phyloP scores from a whole-genome alignment of 164 flowering plant species.

The Stephania japonica region DNA sequence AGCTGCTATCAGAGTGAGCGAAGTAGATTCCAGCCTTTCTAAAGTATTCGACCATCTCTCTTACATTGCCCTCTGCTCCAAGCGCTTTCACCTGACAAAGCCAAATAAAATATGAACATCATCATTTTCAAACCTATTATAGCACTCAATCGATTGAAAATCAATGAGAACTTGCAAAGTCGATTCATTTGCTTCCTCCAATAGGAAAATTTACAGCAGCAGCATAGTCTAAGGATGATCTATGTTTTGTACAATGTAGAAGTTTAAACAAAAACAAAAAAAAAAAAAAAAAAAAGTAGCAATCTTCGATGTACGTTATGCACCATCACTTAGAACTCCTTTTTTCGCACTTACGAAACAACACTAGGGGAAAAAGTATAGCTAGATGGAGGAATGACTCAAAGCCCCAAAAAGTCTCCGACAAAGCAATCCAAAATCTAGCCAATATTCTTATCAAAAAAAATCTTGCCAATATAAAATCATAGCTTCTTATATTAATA shows the following conservation, averaged over 20 bases:
- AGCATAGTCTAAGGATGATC: not conserved
- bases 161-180: not conserved
- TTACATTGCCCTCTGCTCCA: slow-evolving; percentile 75
- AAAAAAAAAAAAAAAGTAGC: too few species aligned
- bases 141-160: not conserved
- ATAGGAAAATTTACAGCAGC: not conserved
- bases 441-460: too few species aligned
- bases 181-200: not conserved
- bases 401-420: too few species aligned
- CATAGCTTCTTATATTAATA: too few species aligned
- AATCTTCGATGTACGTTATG: too few species aligned
- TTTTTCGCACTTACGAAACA: too few species aligned
- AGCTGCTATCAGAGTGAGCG: slow-evolving; percentile 14
- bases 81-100: slow-evolving; percentile 64
- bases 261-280: not conserved
- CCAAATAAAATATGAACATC: slow-evolving; percentile 2
- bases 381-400: too few species aligned
- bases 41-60: slow-evolving; percentile 47
- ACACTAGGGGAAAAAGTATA: too few species aligned
- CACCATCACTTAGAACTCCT: too few species aligned
- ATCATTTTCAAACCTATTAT: not conserved
- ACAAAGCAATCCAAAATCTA: too few species aligned
- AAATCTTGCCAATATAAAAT: too few species aligned
- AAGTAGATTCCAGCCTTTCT: slow-evolving; percentile 38
- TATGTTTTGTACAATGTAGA: not conserved